Evolutionary conservation across 495 filamentous ascomycete genomes (phyloP).

Genomic region (Annulohypoxylon nitens): DNA sequence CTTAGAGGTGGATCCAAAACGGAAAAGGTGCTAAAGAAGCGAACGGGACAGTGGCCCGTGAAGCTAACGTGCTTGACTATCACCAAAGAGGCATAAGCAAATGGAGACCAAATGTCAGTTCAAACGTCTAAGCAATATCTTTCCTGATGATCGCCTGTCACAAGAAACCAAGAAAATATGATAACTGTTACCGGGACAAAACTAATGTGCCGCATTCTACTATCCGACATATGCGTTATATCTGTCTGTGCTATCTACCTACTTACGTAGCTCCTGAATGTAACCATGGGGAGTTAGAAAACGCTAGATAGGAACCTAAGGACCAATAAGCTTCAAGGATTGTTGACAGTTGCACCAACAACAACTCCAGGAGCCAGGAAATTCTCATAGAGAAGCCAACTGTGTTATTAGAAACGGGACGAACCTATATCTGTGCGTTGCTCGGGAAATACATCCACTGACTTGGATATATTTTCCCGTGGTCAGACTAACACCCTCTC

Average conservation of each 20-base stretch:
- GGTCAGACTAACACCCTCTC: background rate
- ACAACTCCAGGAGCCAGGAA: background rate
- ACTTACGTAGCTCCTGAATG: background rate
- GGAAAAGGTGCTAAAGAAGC: background rate
- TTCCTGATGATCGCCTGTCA: background rate
- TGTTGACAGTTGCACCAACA: constrained; percentile 4
- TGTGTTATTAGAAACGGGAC: background rate
- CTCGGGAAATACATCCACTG: background rate
- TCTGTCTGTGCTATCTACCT: background rate
- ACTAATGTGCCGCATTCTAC: background rate
- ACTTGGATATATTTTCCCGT: background rate
- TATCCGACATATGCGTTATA: background rate
- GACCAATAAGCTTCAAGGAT: constrained; percentile 1
- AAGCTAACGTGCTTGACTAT: background rate
- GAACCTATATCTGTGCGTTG: constrained; percentile 5
- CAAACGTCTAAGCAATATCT: background rate
- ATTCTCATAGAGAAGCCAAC: background rate
- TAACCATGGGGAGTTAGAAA: background rate
- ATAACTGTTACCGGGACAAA: background rate
- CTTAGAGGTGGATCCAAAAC: background rate
- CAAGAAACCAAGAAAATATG: background rate
- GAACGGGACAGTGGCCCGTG: background rate
- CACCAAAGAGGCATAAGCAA: background rate
- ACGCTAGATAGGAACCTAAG: background rate
- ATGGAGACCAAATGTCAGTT: background rate